Conservation (phyloP, 2,329 filamentous ascomycete species). For the Dichotomopilus funicola region DNA sequence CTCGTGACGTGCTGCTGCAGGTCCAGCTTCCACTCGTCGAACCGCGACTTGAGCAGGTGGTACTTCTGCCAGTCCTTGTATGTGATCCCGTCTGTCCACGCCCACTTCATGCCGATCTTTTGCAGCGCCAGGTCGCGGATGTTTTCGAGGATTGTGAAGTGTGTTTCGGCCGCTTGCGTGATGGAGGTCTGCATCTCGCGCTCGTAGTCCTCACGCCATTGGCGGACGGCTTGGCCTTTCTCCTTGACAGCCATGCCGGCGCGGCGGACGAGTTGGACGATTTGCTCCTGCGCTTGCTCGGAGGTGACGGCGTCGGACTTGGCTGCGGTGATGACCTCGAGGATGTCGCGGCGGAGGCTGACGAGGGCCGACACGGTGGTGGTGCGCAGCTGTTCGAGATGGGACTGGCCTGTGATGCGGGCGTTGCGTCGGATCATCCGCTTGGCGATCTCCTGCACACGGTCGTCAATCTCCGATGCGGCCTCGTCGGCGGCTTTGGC, state of each 20-base stretch:
- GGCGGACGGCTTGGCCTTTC: conserved; percentile 67
- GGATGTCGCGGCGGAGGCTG: conserved; percentile 60
- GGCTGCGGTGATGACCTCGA: conserved; percentile 50
- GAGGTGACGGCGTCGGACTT: conserved; percentile 36
- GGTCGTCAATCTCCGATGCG: conserved; percentile 62
- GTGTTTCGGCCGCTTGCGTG: conserved; percentile 66
- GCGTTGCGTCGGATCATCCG: conserved; percentile 57
- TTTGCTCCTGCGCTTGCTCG: conserved; percentile 37
- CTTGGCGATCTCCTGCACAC: conserved; percentile 52
- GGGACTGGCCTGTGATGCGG: conserved; percentile 56
- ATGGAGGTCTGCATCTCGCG: conserved; percentile 62
- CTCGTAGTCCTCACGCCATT: conserved; percentile 70
- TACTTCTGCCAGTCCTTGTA: conserved; percentile 98
- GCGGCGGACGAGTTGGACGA: conserved; percentile 49
- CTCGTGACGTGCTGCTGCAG: conserved; percentile 69
- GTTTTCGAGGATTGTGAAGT: conserved; percentile 73
- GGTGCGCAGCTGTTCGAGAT: conserved; percentile 63
- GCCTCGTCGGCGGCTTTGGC: conserved; percentile 79
- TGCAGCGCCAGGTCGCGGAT: conserved; percentile 80
- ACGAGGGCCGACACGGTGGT: conserved; percentile 58
- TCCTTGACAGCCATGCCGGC: conserved; percentile 69
- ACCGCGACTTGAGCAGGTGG: conserved; percentile 74
- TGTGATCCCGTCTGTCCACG: conserved; percentile 89
- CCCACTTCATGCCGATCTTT: conserved; percentile 91
- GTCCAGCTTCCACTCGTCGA: conserved; percentile 78